phyloP scores from a whole-genome alignment of 495 filamentous ascomycete species.

The Talaromyces ruber region DNA sequence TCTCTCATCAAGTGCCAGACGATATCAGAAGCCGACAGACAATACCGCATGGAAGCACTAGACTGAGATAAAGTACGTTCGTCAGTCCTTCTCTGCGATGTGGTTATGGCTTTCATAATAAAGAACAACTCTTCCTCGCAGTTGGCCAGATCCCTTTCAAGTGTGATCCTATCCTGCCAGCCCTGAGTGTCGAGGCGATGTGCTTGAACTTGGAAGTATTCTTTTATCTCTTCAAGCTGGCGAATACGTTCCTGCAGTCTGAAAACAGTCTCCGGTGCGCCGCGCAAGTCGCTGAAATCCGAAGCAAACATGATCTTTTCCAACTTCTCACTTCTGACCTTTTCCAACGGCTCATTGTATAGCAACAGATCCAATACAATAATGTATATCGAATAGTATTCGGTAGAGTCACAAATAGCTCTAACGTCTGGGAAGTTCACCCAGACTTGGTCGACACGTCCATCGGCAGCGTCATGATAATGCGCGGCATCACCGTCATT shows the following conservation, averaged over 20 bases:
- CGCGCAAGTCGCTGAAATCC: constrained; percentile 94
- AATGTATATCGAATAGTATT: constrained; percentile 96
- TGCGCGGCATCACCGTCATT: constrained; percentile 32
- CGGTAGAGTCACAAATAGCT: constrained; percentile 87
- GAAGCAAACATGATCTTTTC: constrained; percentile 99
- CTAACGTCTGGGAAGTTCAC: constrained; percentile 90
- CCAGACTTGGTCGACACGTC: constrained; percentile 87
- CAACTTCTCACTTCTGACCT: constrained; percentile 82
- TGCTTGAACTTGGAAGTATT: constrained; percentile 86
- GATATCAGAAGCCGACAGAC: constrained; percentile 82
- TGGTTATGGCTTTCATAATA: constrained; percentile 99
- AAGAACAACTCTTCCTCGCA: constrained; percentile 99
- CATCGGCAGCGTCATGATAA: constrained; percentile 46
- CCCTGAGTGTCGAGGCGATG: constrained; percentile 80
- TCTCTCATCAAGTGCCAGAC: constrained; percentile 94
- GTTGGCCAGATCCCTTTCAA: constrained; percentile 79
- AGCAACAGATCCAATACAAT: constrained; percentile 91
- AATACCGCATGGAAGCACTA: constrained; percentile 78
- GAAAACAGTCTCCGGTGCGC: constrained; percentile 88
- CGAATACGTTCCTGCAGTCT: constrained; percentile 85
- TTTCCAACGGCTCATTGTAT: constrained; percentile 92
- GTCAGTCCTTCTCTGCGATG: constrained; percentile 80
- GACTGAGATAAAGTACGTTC: constrained; percentile 56
- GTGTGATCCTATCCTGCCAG: constrained; percentile 77
- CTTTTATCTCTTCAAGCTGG: constrained; percentile 94